phyloP scores from a whole-genome alignment of 75 land plant genomes.

The Azolla pinnata region DNA sequence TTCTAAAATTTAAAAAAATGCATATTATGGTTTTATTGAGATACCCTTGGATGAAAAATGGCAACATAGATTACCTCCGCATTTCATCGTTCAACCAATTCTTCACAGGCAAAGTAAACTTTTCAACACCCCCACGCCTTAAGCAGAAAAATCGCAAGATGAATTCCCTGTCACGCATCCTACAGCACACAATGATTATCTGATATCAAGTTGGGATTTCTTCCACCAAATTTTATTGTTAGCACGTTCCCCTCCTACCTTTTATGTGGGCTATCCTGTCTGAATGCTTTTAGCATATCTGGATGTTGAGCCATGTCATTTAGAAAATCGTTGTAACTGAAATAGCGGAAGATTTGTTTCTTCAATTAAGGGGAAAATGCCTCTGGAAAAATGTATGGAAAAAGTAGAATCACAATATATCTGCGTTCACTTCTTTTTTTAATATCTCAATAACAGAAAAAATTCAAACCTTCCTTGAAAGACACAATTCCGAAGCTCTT shows the following conservation, averaged over 20 bases:
- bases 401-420: no score
- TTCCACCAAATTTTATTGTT: neutral
- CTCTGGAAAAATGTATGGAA: no score
- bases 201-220: neutral
- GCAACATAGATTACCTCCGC: conserved; percentile 8
- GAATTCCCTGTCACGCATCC: conserved; percentile 12
- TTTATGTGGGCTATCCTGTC: conserved; percentile 10
- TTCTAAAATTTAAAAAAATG: no score
- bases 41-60: no score
- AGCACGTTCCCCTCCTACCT: conserved; percentile 7
- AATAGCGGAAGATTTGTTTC: no score
- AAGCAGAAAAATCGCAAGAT: conserved; percentile 6
- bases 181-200: neutral
- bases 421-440: no score
- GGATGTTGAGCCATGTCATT: conserved; percentile 8
- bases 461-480: conserved; percentile 13
- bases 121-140: conserved; percentile 4
- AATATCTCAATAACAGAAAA: no score
- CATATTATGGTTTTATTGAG: no score
- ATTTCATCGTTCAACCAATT: conserved; percentile 13
- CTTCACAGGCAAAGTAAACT: conserved; percentile 9
- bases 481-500: conserved; percentile 12
- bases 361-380: no score
- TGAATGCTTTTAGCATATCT: conserved; percentile 8
- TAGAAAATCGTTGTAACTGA: conserved; percentile 7